Evolutionary conservation across 2,329 filamentous ascomycete species (phyloP), one percentile per base, ranked within the genome.

Genomic region (Aspergillus sp.): DNA sequence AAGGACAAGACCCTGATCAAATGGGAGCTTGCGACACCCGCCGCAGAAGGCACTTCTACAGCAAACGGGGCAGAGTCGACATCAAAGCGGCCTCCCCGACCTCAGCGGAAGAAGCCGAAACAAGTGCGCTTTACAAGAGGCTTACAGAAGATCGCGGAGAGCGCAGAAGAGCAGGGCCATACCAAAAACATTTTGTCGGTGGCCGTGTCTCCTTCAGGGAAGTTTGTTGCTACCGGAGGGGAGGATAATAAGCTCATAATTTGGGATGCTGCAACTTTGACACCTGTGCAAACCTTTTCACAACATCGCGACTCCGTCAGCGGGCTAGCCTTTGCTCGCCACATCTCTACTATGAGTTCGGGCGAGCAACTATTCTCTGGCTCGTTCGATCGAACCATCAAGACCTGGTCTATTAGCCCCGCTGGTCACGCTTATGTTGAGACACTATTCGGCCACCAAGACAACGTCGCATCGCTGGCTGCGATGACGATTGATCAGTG

Each of bases 361-460:
- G 78, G 78, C 37, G 96, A 97, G 69, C 93, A 97, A 75, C 79
- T 99, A 19, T 99, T 96, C 78, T 96, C 91, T 3, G 89, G 90
- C 57, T 95, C 91, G 54, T 90, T 89, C 68, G 95, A 99, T 76
- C 86, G 95, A 43, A 96, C 93, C 3, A 89, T 99, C 71, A 98
- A 98, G 76, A 89, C 96, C 33, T 99, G 93, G 91, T 93, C 89
- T 64, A 80, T 97, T 44, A 78, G 76, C 37, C 67, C 73, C 5
- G 90, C 96, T 66, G 92, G 96, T 72, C 82, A 96, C 61, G 91
- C 93, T 46, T 99, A 98, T 70, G 86, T 97, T 31, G 95, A 99
- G 75, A 98, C 93, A 0, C 82, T 99, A 0, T 98, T 97, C 70
- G 95, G 95, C 45, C 95, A 99, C 76, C 93, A 97, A 71, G 93